A percentile compares a stretch with the other conserved stretches of the same genome.
phyloP scores from a whole-genome alignment of 192 early-diverging fungal genomes.

The Umbelopsis sp. region DNA sequence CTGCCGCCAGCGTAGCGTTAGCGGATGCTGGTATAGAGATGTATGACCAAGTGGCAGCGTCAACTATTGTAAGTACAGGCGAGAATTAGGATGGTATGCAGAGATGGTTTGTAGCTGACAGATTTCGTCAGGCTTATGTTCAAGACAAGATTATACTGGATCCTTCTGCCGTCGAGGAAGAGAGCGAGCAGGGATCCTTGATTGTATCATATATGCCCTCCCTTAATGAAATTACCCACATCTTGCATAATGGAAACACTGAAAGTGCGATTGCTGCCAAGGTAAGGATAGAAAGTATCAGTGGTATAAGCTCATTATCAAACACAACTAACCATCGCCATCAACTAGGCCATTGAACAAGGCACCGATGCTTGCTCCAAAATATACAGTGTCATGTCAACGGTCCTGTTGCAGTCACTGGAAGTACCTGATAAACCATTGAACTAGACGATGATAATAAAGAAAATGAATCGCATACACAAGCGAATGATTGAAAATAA shows the following conservation, averaged over 20 bases:
- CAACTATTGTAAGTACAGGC: constrained; percentile 57
- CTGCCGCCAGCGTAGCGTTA: constrained; percentile 68
- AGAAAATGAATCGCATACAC: background rate
- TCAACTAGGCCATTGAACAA: constrained; percentile 64
- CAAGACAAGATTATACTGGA: constrained; percentile 56
- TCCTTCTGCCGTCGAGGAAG: constrained; percentile 54
- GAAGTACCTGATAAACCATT: constrained; percentile 20
- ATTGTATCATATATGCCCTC: constrained; percentile 83
- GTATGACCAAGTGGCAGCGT: constrained; percentile 77
- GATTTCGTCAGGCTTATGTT: constrained; percentile 23
- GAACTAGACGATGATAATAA: background rate
- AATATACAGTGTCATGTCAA: constrained; percentile 71
- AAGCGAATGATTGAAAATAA: no score
- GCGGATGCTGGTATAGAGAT: constrained; percentile 89
- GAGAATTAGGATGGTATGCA: background rate
- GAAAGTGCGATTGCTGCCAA: constrained; percentile 48
- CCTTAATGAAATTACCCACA: constrained; percentile 76
- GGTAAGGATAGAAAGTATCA: constrained; percentile 38
- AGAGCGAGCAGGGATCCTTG: constrained; percentile 57
- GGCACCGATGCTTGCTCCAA: constrained; percentile 79
- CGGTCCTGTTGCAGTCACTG: constrained; percentile 56
- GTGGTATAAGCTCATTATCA: background rate
- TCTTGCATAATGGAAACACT: constrained; percentile 72
- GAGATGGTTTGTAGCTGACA: constrained; percentile 7
- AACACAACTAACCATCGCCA: background rate